Evolutionary conservation across 2,329 filamentous ascomycete species (phyloP).

Genomic region (Venturia aucupariae): DNA sequence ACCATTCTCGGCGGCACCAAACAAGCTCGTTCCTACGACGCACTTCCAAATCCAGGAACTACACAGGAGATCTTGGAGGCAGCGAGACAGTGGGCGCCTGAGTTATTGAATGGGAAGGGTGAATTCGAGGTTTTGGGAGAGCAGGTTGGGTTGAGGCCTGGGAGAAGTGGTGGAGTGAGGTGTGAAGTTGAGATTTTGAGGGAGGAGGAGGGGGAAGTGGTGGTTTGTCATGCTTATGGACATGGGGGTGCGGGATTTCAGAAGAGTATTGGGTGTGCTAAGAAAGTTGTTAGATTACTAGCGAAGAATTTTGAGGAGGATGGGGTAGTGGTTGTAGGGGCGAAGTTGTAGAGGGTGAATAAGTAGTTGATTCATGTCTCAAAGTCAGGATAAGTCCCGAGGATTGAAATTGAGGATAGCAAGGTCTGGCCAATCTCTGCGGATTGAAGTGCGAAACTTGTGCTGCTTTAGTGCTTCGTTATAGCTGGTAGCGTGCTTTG

Average conservation of each 20-base stretch:
- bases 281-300: constrained; percentile 15
- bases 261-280: constrained; percentile 19
- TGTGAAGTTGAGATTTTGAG: constrained; percentile 31
- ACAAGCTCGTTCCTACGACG: constrained; percentile 28
- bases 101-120: constrained; percentile 26
- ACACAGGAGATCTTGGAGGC: constrained; percentile 30
- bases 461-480: too few species aligned
- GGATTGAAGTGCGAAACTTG: too few species aligned
- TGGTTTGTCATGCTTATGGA: constrained; percentile 39
- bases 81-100: constrained; percentile 27
- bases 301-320: background rate
- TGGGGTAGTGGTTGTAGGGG: background rate
- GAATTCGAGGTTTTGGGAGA: constrained; percentile 36
- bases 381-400: too few species aligned
- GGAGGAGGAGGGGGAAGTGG: constrained; percentile 20
- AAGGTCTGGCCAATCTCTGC: too few species aligned
- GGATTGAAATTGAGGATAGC: too few species aligned
- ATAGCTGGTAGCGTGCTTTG: too few species aligned
- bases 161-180: constrained; percentile 34
- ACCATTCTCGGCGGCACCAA: constrained; percentile 39
- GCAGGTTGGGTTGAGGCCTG: constrained; percentile 36
- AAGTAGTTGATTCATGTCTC: too few species aligned
- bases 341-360: background rate
- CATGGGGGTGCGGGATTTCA: constrained; percentile 36
- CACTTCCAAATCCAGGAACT: constrained; percentile 14